Base-by-base conservation (phyloP, 2,329 filamentous ascomycete species). In the Xylaria sp. region DNA sequence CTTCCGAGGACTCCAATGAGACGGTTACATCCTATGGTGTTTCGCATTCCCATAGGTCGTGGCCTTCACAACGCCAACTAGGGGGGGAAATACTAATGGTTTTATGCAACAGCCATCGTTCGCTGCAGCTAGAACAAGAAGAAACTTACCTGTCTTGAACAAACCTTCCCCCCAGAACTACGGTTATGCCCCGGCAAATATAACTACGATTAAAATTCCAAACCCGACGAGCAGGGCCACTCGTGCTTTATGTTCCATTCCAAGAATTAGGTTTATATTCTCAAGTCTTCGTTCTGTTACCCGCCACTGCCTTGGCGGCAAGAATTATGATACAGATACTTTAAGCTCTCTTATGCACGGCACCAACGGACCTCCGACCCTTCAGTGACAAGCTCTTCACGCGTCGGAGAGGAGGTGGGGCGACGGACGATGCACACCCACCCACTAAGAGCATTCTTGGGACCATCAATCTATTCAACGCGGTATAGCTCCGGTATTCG, bases 401-500 rank as follows among this genome's bases (percentile, higher is more conserved):
- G 32, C 10, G 28, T 53, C 48, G 15, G 23, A 30, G 25, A 30
- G 25, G 48, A 1, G 28, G 32, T 25, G 46, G 25, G 46, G 28
- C 23, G 46, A 50, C 25, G 46, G 46, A 18, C 12, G 28, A 28
- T 30, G 25, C 23, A n/a, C 43, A 18, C 25, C 43, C 43, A 18
- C 25, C 46, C 28, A 15, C 46, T 28, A 30, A 50, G 46, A 3
- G 25, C 28, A 12, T 30, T n/a, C 18, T 48, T 23, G 6, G n/a
- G 8, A 13, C 10, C 6, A 46, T 25, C 46, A 30, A 30, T 30
- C n/a, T 50, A 50, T 50, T 50, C 13, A 18, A 30, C 15, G 4
- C 48, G 28, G 28, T 8, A 34, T 52, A 20, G 48, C 48, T 52
- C 48, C 48, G 48, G 48, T 52, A 52, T 52, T 52, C 48, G 48